Conservation (phyloP, 768 basidiomycete species). For the Mycena rebaudengoi region DNA sequence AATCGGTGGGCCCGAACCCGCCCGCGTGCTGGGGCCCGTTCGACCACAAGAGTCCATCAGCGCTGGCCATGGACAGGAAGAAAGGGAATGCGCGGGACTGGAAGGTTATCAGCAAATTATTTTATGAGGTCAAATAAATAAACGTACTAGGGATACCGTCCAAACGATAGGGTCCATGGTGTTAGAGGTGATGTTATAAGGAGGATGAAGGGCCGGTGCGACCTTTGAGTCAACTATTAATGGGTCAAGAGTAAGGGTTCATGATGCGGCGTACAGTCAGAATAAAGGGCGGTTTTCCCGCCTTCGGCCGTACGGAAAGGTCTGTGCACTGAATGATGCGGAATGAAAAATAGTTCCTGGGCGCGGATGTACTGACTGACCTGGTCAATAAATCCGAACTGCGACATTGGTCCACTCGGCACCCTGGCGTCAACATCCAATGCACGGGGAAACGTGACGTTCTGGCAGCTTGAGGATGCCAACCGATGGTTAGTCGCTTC, state of each 20-base stretch:
- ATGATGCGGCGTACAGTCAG: constrained; percentile 46
- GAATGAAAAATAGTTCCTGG: not conserved
- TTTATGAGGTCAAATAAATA: not conserved
- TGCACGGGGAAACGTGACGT: constrained; percentile 45
- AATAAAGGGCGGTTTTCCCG: constrained; percentile 57
- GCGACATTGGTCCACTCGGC: constrained; percentile 49
- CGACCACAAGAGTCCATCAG: constrained; percentile 56
- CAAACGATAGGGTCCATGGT: constrained; percentile 45
- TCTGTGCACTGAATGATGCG: constrained; percentile 52
- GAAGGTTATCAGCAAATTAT: not conserved
- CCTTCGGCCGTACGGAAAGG: constrained; percentile 50
- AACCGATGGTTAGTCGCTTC: not conserved
- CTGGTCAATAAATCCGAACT: constrained; percentile 56
- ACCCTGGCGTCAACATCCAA: constrained; percentile 47
- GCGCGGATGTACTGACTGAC: constrained; percentile 29
- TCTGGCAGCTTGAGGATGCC: constrained; percentile 47
- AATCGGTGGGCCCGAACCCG: constrained; percentile 45
- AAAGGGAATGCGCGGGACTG: constrained; percentile 58
- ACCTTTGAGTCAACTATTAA: constrained; percentile 39
- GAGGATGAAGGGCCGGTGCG: constrained; percentile 59
- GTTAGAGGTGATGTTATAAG: constrained; percentile 57
- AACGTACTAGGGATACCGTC: constrained; percentile 49
- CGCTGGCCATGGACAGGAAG: constrained; percentile 56
- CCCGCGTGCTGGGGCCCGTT: constrained; percentile 60
- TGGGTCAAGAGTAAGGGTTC: not conserved